Base-by-base conservation (phyloP, 192 early-diverging fungal species). In the Mortierella hygrophila region DNA sequence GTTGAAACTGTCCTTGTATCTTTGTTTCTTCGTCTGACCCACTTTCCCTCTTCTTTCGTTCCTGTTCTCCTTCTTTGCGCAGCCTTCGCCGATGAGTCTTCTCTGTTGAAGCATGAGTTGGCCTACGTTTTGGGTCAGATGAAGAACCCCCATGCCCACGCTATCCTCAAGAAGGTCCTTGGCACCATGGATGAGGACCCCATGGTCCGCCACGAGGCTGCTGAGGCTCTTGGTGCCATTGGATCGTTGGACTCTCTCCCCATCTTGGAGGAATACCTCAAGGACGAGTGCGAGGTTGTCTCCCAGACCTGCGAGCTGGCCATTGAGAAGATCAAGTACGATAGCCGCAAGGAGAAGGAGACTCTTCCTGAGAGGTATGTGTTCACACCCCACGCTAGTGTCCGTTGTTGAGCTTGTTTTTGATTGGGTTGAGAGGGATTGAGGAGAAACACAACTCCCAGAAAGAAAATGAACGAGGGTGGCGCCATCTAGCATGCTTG, bases 201-300 rank as follows among this genome's bases (percentile, higher is more conserved):
- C 47, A 99, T 99, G 98, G 98, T 99, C 69, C 93, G 98, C 7
- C 98, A 99, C 86, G 98, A 99, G 90, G 97, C 98, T 35, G 98
- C 97, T 15, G 98, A 99, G 89, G 97, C 98, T 3, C 88, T 99
- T 72, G 97, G 97, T 32, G 98, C 98, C 6, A 96, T 99, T 78
- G 97, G 96, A 5, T 91, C 95, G 42, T 83, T 90, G 9, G 88
- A 90, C 10, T 92, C 93, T 3, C 72, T 98, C 42, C 89, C 91
- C 1, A 90, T 96, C 72, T 89, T 99, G 26, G 93, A 96, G 85
- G 88, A 92, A 52, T 98, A 95, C 89, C 87, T 94, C 38, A 89
- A 94, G 73, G 96, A 98, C 72, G 80, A 90, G 29, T 90, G 87
- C 70, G 88, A 88, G 74, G 93, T 94, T 6, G 94, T 99, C 26